Evolutionary conservation across 139 green algal genomes (phyloP), one percentile per base, ranked within the genome.

Genomic region (Tetraselmis chui): DNA sequence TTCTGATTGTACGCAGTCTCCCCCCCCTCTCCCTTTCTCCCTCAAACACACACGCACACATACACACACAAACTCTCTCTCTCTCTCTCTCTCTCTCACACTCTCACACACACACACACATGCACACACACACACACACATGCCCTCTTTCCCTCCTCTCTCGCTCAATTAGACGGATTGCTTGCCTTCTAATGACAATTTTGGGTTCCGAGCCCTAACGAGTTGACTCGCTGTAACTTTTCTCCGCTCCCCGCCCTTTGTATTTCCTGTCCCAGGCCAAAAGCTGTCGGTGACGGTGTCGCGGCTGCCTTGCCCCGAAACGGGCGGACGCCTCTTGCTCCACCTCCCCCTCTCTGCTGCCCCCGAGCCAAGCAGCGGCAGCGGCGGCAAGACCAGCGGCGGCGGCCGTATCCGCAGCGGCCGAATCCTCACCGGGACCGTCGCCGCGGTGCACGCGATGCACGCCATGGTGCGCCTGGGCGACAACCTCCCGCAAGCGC

Each of bases 381-480:
- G 79, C 77, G 5, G 27, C 45, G 77, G 74, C 11, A 67, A 67
- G 18, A n/a, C n/a, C n/a, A n/a, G n/a, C n/a, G n/a, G n/a, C n/a
- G 45, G 45, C 45, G 45, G 45, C 5, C 45, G 45, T 18, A 77
- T 29, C 76, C 5, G 79, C 18, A 32, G 82, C 25, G 84, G 84
- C 58, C 5, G 24, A 11, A 24, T 91, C 1, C 82, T 92, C 1
- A 80, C 74, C 11, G 86, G 75, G 24, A 86, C 77, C 1, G 90
- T 97, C 2, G 81, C 80, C 1, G 83, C 85, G 2, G 80, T 92
- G 29, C 84, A 92, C 29, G 45, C 81, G 1, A 31, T 86, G 77
- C 82, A 91, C 29, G 85, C 85, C 29, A 84, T 90, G 2, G 76
- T 93, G 25, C 59, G 76, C 27, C 77, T 93, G 79, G 83, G 76